These are phyloP conservation scores for Leptodontidium sp. DNA, from an alignment of 2,329 filamentous ascomycete genomes.

Conservation along the genomic window DNA sequence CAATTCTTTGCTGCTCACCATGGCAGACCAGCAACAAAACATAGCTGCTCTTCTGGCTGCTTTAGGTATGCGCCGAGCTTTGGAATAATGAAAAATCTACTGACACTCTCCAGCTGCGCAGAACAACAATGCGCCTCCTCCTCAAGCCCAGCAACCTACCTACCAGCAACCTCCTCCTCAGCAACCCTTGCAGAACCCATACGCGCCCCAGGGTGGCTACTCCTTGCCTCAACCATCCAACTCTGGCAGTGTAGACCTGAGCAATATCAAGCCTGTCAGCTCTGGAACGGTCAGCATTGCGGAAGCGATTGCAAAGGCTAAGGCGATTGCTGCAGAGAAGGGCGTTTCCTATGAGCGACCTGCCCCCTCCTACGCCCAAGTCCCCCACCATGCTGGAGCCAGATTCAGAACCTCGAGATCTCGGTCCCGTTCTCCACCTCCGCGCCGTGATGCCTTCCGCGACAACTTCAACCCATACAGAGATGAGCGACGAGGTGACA, in stretches of 20 bases:
- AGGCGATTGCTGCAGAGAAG: constrained; percentile 82
- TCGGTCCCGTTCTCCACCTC: constrained; percentile 76
- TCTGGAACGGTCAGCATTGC: constrained; percentile 84
- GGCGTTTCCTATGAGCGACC: constrained; percentile 72
- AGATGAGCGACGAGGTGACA: constrained; percentile 81
- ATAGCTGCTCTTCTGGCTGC: constrained; percentile 60
- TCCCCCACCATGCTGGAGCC: constrained; percentile 59
- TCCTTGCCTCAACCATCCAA: constrained; percentile 63
- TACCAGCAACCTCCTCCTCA: constrained; percentile 54
- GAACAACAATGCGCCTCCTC: constrained; percentile 55
- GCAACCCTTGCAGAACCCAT: constrained; percentile 52
- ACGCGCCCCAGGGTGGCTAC: constrained; percentile 50
- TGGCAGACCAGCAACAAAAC: constrained; percentile 56
- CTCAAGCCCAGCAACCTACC: constrained; percentile 49
- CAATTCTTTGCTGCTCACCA: constrained; percentile 35
- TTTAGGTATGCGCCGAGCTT: constrained; percentile 49
- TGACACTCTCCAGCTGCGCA: constrained; percentile 54
- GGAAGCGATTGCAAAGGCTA: constrained; percentile 85
- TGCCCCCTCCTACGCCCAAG: constrained; percentile 48
- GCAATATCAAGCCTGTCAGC: constrained; percentile 78
- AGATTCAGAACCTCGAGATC: constrained; percentile 68
- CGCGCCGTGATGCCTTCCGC: constrained; percentile 73
- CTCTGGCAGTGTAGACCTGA: constrained; percentile 82
- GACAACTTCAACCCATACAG: constrained; percentile 84
- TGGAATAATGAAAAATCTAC: constrained; percentile 17